phyloP scores from a whole-genome alignment of 1,284 basidiomycete genomes.

The Ceratobasidium sp. region DNA sequence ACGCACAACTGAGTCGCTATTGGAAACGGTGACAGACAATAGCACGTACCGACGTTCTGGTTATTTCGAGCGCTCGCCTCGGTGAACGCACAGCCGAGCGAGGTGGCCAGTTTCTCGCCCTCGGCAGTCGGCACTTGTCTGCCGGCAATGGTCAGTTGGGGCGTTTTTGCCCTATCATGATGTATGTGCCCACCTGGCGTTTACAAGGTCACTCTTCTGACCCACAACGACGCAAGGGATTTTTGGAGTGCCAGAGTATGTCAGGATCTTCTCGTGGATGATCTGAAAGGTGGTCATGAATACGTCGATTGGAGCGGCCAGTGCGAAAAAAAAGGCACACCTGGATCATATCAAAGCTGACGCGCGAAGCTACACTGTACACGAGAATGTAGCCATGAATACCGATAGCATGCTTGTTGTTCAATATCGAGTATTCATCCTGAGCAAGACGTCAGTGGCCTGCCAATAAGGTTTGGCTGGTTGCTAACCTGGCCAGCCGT shows the following conservation, averaged over 20 bases:
- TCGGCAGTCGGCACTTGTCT: constrained; percentile 82
- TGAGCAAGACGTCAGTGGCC: constrained; percentile 50
- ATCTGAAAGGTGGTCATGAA: constrained; percentile 52
- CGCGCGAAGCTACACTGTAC: constrained; percentile 91
- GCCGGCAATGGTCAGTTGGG: constrained; percentile 14
- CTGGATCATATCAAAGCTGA: constrained; percentile 95
- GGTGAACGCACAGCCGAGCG: constrained; percentile 78
- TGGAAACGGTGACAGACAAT: constrained; percentile 11
- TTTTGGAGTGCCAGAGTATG: constrained; percentile 88
- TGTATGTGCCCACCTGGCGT: constrained; percentile 65
- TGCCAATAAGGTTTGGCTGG: constrained; percentile 4
- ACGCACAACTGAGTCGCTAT: constrained; percentile 8
- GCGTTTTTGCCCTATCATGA: not conserved
- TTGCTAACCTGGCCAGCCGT: constrained; percentile 73
- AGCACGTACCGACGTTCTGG: constrained; percentile 82
- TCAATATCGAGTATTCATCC: constrained; percentile 88
- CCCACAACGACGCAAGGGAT: constrained; percentile 97
- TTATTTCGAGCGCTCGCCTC: constrained; percentile 92
- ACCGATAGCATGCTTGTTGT: constrained; percentile 81
- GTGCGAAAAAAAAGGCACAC: not conserved
- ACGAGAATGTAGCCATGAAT: constrained; percentile 90
- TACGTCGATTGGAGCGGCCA: not conserved
- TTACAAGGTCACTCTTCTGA: constrained; percentile 87
- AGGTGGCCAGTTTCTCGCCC: constrained; percentile 77
- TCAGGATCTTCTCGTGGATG: constrained; percentile 96